phyloP scores from a whole-genome alignment of 78 protist species.

The Dictyostelium capitatum region DNA sequence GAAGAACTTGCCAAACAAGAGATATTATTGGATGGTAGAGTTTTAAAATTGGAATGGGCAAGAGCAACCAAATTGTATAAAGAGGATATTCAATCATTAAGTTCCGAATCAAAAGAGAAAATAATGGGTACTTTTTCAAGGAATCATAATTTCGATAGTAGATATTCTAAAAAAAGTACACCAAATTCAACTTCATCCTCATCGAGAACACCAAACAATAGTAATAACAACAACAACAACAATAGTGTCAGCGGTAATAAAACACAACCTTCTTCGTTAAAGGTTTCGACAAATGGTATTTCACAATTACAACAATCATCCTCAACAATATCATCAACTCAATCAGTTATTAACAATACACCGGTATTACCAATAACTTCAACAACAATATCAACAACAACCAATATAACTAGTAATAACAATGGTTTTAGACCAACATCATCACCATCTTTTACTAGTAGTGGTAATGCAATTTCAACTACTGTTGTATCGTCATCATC shows the following conservation, averaged over 20 bases:
- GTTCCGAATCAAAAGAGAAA: conserved; percentile 68
- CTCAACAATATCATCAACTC: background rate
- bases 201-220: background rate
- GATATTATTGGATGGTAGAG: conserved; percentile 65
- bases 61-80: conserved; percentile 77
- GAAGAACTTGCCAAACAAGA: conserved; percentile 65
- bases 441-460: background rate
- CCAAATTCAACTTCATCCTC: background rate
- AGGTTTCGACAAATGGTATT: background rate
- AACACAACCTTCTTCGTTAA: background rate
- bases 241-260: background rate
- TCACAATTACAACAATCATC: background rate
- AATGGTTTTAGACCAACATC: background rate
- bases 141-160: conserved; percentile 70
- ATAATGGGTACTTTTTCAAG: conserved; percentile 78
- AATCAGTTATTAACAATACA: background rate
- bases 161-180: conserved; percentile 42
- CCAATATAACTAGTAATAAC: background rate
- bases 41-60: conserved; percentile 76
- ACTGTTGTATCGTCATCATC: background rate
- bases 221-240: background rate
- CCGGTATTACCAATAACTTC: background rate
- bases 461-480: background rate
- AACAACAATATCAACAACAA: background rate
- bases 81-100: conserved; percentile 75